Conservation (phyloP, 2,329 filamentous ascomycete genomes). For the Fusarium nisikadoi region DNA sequence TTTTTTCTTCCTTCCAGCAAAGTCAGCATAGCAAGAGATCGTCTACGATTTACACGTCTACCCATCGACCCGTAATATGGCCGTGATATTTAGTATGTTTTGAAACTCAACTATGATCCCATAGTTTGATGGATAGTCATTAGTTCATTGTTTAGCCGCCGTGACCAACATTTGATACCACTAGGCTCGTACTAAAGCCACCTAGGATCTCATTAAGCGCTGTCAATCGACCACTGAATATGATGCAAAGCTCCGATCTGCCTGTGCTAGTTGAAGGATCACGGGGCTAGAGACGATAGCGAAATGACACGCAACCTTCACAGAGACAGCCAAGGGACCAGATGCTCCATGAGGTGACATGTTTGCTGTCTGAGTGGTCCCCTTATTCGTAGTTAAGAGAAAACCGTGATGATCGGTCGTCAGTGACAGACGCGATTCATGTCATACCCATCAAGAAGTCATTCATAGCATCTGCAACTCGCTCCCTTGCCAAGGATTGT, state of each 20-base stretch:
- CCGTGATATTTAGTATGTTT: neutral
- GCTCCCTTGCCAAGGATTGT: neutral
- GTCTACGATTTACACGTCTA: neutral
- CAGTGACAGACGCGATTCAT: neutral
- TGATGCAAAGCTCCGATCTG: neutral
- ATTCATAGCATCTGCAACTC: neutral
- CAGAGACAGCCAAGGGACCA: neutral
- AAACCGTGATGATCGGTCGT: neutral
- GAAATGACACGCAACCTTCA: neutral
- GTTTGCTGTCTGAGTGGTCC: neutral
- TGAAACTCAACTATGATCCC: neutral
- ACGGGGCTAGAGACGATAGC: slow-evolving; percentile 1
- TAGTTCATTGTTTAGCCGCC: slow-evolving; percentile 10
- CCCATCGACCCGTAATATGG: neutral
- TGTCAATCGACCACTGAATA: neutral
- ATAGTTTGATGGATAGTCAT: neutral
- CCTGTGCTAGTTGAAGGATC: neutral
- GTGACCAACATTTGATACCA: neutral
- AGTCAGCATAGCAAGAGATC: neutral
- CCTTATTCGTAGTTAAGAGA: neutral
- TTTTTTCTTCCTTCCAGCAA: neutral
- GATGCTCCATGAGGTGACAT: neutral
- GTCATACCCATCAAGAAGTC: neutral
- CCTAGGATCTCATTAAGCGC: neutral
- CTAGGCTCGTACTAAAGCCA: slow-evolving; percentile 11